phyloP scores from a whole-genome alignment of 129 eudicot species.

The carrot (Daucus carota) region DH1_v3.0 NC_030388.2:13660501-13661000 shows the following conservation, averaged over 20 bases:
- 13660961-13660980: slow-evolving; percentile 75
- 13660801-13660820: not conserved
- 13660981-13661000: slow-evolving; percentile 48
- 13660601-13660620: not conserved
- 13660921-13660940: slow-evolving; percentile 63
- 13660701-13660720: not conserved
- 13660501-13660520: no score
- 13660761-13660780: not conserved
- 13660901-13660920: slow-evolving; percentile 93
- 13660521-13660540: no score
- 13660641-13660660: not conserved
- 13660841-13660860: not conserved
- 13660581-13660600: not conserved
- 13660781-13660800: not conserved
- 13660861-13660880: slow-evolving; percentile 35
- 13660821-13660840: not conserved
- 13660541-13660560: not conserved
- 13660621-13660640: not conserved
- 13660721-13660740: not conserved
- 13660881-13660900: slow-evolving; percentile 73
- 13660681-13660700: not conserved
- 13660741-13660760: not conserved
- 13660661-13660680: not conserved
- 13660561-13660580: not conserved
- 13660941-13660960: slow-evolving; percentile 46